A percentile compares a stretch with the other conserved stretches of the same genome.
Conservation (phyloP, 23 red algal species). For the Pyropia haitanensis region DNA sequence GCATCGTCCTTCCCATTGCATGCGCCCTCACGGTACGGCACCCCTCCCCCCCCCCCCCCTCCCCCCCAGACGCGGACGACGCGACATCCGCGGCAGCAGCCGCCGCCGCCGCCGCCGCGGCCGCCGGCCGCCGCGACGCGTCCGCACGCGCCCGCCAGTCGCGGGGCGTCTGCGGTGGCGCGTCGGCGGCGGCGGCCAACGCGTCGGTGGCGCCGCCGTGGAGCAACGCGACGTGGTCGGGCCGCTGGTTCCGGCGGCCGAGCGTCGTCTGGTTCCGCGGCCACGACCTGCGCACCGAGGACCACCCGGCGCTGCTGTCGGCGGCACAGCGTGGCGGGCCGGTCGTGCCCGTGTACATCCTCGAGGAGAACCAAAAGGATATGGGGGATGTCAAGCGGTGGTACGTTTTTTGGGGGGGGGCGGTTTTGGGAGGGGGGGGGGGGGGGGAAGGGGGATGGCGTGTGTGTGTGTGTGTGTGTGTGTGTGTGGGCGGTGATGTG, state of each 20-base stretch:
- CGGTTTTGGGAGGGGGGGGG: too few relatives aligned
- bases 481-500: too few relatives aligned
- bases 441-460: too few relatives aligned
- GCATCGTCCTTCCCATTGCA: too few relatives aligned
- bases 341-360: constrained; percentile 67
- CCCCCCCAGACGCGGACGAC: too few relatives aligned
- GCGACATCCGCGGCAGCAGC: too few relatives aligned
- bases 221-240: neutral
- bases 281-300: constrained; percentile 85
- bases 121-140: neutral
- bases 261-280: constrained; percentile 91
- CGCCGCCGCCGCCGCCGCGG: too few relatives aligned
- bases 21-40: too few relatives aligned
- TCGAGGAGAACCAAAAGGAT: constrained; percentile 11
- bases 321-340: constrained; percentile 74
- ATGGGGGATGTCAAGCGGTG: too few relatives aligned
- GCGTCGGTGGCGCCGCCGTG: neutral
- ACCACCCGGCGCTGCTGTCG: constrained; percentile 79
- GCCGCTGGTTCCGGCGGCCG: constrained; percentile 53
- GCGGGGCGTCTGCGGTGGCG: neutral
- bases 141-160: neutral
- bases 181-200: constrained; percentile 2
- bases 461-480: too few relatives aligned
- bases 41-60: too few relatives aligned
- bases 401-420: too few relatives aligned